Base-by-base conservation (phyloP, 352 stramenopile species). In the Phytophthora melonis region DNA sequence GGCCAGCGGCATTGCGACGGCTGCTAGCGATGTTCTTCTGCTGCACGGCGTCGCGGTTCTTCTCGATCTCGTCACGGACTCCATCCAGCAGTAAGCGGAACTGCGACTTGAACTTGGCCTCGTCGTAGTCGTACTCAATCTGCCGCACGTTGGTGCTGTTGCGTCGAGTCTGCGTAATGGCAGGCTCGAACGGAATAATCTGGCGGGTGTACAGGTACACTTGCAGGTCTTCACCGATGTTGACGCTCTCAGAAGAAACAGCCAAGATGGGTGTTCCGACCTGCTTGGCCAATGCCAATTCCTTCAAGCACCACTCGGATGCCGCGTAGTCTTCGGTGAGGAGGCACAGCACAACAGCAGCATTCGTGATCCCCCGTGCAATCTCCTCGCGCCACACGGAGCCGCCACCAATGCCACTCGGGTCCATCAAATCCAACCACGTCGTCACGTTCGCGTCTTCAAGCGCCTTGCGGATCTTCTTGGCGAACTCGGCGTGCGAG, bases 341-440 rank as follows among this genome's bases (percentile, higher is more conserved):
- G 45, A 95, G 86, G 67, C 89, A 94, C 6, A 96, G 60, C 3
- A 96, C 88, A 5, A 93, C 73, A 9, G 83, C 81, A 13, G 89
- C 89, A 58, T 94, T 90, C 19, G 85, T 92, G 64, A 96, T 94
- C 0, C 89, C 88, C 1, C 88, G 71, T 3, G 87, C 88, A 53
- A 96, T 96, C 60, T 96, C 88, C 49, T 94, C 89, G 14, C 89
- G 82, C 89, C 89, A 96, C 0, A 96, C 87, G 0, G 87, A 65
- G 5, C 89, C 89, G n/a, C 89, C 89, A 13, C 89, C 89, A 32
- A 96, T 96, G 7, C 89, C 89, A 57, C 87, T 94, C 8, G 88
- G 88, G 56, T 96, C 89, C 89, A 96, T 95, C 45, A 94, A 76
- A 58, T 96, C 89, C 23, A 96, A 68, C 89, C 89, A 96, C 21